Percentiles rank a stretch among this genome's conserved stretches.
These are phyloP conservation scores for Tricholoma bakamatsutake DNA, from an alignment of 768 basidiomycete genomes.

Conservation along the genomic window DNA sequence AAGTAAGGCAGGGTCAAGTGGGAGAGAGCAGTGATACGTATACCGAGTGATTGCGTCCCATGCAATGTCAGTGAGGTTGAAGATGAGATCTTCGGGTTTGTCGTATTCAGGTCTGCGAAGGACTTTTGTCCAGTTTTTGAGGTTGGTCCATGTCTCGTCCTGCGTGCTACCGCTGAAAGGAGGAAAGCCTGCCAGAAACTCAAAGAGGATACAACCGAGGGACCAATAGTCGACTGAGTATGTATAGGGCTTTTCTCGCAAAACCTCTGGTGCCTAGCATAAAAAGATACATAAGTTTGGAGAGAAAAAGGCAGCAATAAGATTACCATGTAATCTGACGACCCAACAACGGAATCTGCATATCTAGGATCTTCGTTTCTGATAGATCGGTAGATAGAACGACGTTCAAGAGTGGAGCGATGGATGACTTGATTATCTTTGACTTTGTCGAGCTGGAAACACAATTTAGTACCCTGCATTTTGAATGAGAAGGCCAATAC, in stretches of 20 bases:
- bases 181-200: constrained; percentile 94
- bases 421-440: constrained; percentile 89
- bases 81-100: constrained; percentile 91
- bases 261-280: constrained; percentile 71
- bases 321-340: constrained; percentile 92
- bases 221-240: constrained; percentile 99
- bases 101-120: constrained; percentile 93
- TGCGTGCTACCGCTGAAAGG: constrained; percentile 95
- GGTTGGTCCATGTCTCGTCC: constrained; percentile 98
- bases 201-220: constrained; percentile 95
- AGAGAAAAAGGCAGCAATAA: not conserved
- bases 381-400: constrained; percentile 91
- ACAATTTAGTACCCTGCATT: not conserved
- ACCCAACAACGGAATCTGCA: constrained; percentile 96
- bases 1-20: not conserved
- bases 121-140: constrained; percentile 96
- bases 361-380: constrained; percentile 87
- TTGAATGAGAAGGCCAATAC: constrained; percentile 30
- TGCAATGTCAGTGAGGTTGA: constrained; percentile 88
- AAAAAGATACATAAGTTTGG: not conserved
- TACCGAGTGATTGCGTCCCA: constrained; percentile 95
- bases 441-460: constrained; percentile 81
- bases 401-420: constrained; percentile 89
- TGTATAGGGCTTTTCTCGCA: constrained; percentile 90
- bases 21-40: constrained; percentile 12